Percentiles rank a stretch among this genome's conserved stretches.
These are phyloP conservation scores for Talaromyces amestolkiae DNA, from an alignment of 2,329 filamentous ascomycete species.

Conservation along the genomic window DNA sequence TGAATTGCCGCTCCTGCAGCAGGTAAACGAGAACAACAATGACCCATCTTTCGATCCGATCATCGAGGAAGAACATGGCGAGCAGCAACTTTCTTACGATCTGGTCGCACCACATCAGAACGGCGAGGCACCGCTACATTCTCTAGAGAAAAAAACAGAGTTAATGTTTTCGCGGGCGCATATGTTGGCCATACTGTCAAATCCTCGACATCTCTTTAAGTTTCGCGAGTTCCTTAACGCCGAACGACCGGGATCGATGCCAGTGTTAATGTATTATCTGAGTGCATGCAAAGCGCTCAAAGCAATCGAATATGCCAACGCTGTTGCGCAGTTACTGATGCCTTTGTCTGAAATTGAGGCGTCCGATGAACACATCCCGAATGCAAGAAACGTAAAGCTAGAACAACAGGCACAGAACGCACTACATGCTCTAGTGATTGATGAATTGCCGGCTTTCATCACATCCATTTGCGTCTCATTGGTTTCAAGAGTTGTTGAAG, in stretches of 20 bases:
- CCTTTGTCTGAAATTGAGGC: slow-evolving; percentile 58
- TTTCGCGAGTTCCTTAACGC: slow-evolving; percentile 67
- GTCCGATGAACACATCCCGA: slow-evolving; percentile 49
- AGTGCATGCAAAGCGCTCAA: slow-evolving; percentile 68
- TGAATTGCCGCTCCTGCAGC: slow-evolving; percentile 31
- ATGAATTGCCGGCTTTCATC: slow-evolving; percentile 71
- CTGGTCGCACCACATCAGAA: slow-evolving; percentile 34
- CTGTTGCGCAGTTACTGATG: slow-evolving; percentile 61
- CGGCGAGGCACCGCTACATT: slow-evolving; percentile 38
- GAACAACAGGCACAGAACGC: slow-evolving; percentile 63
- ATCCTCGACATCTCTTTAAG: slow-evolving; percentile 60
- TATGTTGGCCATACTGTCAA: slow-evolving; percentile 62
- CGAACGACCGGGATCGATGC: slow-evolving; percentile 60
- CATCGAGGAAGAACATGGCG: slow-evolving; percentile 26
- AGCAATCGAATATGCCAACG: slow-evolving; percentile 69
- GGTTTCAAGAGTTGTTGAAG: slow-evolving; percentile 67
- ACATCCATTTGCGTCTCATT: slow-evolving; percentile 66
- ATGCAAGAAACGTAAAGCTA: slow-evolving; percentile 58
- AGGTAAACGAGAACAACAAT: slow-evolving; percentile 27
- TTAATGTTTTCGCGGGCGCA: slow-evolving; percentile 66
- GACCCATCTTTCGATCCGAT: slow-evolving; percentile 30
- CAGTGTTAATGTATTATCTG: slow-evolving; percentile 68
- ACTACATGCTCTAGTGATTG: slow-evolving; percentile 62
- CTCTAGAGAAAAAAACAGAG: slow-evolving; percentile 63
- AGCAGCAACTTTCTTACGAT: slow-evolving; percentile 30